phyloP scores from a whole-genome alignment of 768 basidiomycete species.

The Lentinula sp. region DNA sequence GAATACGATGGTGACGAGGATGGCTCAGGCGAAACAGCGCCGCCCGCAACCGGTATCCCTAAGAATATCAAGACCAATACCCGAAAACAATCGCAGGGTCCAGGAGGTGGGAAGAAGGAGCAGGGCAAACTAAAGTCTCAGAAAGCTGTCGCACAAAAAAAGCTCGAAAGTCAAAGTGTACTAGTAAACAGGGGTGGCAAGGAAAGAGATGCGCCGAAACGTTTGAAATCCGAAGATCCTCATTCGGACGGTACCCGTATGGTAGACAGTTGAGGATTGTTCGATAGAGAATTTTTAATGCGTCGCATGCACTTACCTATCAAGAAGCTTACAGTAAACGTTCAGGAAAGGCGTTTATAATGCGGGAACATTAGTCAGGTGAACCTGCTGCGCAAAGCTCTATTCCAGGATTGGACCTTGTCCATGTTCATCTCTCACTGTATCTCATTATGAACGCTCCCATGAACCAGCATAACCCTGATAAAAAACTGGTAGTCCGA shows the following conservation, averaged over 20 bases:
- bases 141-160: conserved; percentile 33
- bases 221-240: not conserved
- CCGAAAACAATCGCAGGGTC: conserved; percentile 17
- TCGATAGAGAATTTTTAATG: not conserved
- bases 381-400: not conserved
- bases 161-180: conserved; percentile 6
- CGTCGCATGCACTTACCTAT: not conserved
- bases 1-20: not conserved
- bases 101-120: conserved; percentile 31
- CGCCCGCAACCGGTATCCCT: not conserved
- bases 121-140: conserved; percentile 48
- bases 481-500: conserved; percentile 77
- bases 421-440: not conserved
- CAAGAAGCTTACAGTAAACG: no score
- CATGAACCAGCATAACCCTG: conserved; percentile 21
- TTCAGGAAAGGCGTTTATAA: not conserved
- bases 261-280: not conserved
- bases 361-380: not conserved
- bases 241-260: not conserved
- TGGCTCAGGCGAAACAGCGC: not conserved
- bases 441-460: not conserved
- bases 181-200: conserved; percentile 8
- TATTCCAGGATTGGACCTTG: not conserved
- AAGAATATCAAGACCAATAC: conserved; percentile 9
- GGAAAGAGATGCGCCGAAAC: not conserved